These are phyloP conservation scores for Ganoderma sinense DNA, from an alignment of 1,284 basidiomycete species.

Conservation along the genomic window DNA sequence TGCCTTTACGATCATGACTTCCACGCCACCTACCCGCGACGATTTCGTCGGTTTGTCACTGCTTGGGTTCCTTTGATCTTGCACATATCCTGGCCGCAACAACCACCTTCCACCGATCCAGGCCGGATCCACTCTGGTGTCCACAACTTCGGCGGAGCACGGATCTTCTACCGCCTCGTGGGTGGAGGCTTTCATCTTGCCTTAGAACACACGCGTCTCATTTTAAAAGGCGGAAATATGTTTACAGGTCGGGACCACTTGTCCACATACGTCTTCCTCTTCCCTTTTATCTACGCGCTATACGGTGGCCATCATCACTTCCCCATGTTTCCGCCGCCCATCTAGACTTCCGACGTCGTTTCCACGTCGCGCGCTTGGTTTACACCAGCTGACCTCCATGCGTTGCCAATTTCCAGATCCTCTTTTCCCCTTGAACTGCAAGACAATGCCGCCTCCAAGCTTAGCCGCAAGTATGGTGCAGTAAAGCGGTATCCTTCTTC, in stretches of 20 bases:
- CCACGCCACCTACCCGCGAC: slow-evolving; percentile 11
- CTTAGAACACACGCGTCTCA: neutral
- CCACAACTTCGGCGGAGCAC: slow-evolving; percentile 8
- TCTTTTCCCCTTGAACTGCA: neutral
- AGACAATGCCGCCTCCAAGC: neutral
- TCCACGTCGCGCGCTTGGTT: slow-evolving; percentile 11
- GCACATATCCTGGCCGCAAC: neutral
- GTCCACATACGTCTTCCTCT: neutral
- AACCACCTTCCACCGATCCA: neutral
- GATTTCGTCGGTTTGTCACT: neutral
- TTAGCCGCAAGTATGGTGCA: slow-evolving; percentile 1
- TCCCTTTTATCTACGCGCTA: slow-evolving; percentile 1
- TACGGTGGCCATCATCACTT: neutral
- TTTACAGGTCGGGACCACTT: neutral
- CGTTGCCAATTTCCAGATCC: neutral
- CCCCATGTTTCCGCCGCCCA: neutral
- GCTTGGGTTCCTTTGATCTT: neutral
- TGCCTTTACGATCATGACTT: slow-evolving; percentile 16
- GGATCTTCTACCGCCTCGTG: slow-evolving; percentile 7
- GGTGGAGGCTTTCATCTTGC: neutral
- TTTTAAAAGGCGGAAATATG: slow-evolving; percentile 3
- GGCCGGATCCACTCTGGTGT: neutral
- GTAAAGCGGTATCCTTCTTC: slow-evolving; percentile 4
- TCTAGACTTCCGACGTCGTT: neutral
- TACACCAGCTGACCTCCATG: slow-evolving; percentile 11